Conservation (phyloP, 2,329 filamentous ascomycete species). For the Cladosporium sp. region DNA sequence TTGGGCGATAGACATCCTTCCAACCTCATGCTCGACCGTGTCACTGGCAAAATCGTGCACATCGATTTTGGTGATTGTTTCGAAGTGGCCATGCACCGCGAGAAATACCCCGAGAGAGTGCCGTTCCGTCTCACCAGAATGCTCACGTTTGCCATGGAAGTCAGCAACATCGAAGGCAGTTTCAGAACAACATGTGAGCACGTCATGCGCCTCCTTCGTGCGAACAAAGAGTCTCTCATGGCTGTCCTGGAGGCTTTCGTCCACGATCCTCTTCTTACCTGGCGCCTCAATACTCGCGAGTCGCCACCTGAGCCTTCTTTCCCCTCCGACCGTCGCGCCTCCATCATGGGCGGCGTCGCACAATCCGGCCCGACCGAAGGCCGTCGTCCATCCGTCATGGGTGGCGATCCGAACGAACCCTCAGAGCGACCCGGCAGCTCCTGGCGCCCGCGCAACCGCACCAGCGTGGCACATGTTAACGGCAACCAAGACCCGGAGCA, state of each 20-base stretch:
- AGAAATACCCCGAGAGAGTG: conserved; percentile 96
- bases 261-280: conserved; percentile 96
- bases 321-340: conserved; percentile 56
- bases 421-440: conserved; percentile 24
- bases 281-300: conserved; percentile 69
- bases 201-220: conserved; percentile 91
- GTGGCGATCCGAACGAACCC: conserved; percentile 24
- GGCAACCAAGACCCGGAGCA: conserved; percentile 33
- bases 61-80: conserved; percentile 99
- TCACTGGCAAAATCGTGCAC: conserved; percentile 95
- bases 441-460: conserved; percentile 27
- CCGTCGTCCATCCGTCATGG: conserved; percentile 29
- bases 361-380: conserved; percentile 20
- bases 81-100: conserved; percentile 98
- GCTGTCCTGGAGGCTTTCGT: conserved; percentile 98
- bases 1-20: conserved; percentile 95
- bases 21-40: conserved; percentile 93
- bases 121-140: conserved; percentile 97
- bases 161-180: conserved; percentile 98
- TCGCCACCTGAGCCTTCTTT: conserved; percentile 57
- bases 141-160: conserved; percentile 99
- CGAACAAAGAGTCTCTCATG: conserved; percentile 98
- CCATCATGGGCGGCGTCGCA: conserved; percentile 49
- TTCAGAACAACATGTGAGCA: conserved; percentile 98
- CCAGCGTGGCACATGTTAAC: conserved; percentile 30